Base-by-base conservation (phyloP, 2,329 filamentous ascomycete species). In the Tricladium varicosporioides region DNA sequence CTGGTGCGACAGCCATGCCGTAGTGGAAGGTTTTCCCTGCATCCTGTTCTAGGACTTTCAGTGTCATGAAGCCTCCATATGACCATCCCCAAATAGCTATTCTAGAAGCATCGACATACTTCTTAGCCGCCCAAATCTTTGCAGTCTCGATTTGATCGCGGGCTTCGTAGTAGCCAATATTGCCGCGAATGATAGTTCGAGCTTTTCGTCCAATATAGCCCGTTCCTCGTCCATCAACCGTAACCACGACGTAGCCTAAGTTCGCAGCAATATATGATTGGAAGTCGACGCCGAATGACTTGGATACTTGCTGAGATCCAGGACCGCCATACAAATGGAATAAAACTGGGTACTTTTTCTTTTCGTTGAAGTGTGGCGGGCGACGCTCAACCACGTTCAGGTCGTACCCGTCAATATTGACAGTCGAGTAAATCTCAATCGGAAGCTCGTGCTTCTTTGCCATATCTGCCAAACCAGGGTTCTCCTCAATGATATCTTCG, bases 41-140 rank as follows among this genome's bases (percentile, higher is more conserved):
- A 70, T 99, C 94, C 60, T 85, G 82, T 77, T 99, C 94, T 11
- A 99, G 85, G 1, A 91, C 94, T 78, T 99, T 99, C 67, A 99
- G 81, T 5, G 94, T 91, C 78, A 90, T 89, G 78, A 96, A 99
- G 10, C 94, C 94, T 57, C 94, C 94, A 69, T 94, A 99, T 61
- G 91, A 96, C 94, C 94, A 99, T 48, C 94, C 94, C 94, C 94
- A 99, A 69, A 99, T 96, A 16, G 92, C 92, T 65, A 99, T 84
- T 54, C 89, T 85, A 5, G 84, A 80, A 22, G 82, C 78, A 71
- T 99, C 95, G 13, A 97, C 87, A 72, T 99, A 97, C 13, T 81
- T 74, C 70, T 91, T 93, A 40, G 78, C 76, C 0, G 88, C 87
- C 86, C 91, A 97, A 63, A 88, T 84, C 73, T 92, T 89, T 2